Evolutionary conservation across 257 asterid species (phyloP).

Genomic region (Coffea eugenioides): DNA sequence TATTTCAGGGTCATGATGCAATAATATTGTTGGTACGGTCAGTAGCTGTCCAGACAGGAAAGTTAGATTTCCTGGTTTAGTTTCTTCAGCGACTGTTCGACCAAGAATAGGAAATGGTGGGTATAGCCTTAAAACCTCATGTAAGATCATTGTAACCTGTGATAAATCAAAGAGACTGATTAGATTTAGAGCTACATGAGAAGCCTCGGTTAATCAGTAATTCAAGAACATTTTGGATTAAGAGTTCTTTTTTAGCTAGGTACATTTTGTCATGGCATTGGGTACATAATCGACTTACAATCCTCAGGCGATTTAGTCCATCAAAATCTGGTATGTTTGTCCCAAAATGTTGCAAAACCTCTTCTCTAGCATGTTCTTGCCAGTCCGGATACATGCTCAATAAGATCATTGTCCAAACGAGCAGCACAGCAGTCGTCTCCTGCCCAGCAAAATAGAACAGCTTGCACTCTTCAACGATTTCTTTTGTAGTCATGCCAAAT

Average conservation of each 20-base stretch:
- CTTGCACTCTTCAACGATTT: conserved; percentile 59
- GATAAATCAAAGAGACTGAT: background rate
- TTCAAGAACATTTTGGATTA: too few species aligned
- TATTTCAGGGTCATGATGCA: conserved; percentile 41
- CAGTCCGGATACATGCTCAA: conserved; percentile 42
- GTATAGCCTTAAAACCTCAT: conserved; percentile 53
- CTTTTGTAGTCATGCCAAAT: conserved; percentile 37
- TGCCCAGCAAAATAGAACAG: conserved; percentile 61
- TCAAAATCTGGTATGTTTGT: conserved; percentile 33
- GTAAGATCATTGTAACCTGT: conserved; percentile 55
- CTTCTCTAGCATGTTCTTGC: conserved; percentile 58
- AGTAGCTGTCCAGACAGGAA: conserved; percentile 45
- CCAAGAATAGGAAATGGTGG: conserved; percentile 31
- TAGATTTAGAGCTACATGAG: background rate
- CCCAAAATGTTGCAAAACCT: conserved; percentile 36
- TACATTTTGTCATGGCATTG: too few species aligned
- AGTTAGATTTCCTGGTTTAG: conserved; percentile 26
- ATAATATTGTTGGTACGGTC: conserved; percentile 24
- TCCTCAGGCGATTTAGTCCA: conserved; percentile 39
- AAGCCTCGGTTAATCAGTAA: background rate
- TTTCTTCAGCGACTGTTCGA: conserved; percentile 25
- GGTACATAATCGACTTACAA: conserved; percentile 14
- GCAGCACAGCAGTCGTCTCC: conserved; percentile 52
- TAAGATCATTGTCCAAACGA: conserved; percentile 55
- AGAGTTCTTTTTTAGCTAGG: too few species aligned